These are phyloP conservation scores for Colletotrichum destructivum DNA, from an alignment of 2,329 filamentous ascomycete genomes.

Conservation along the genomic window DNA sequence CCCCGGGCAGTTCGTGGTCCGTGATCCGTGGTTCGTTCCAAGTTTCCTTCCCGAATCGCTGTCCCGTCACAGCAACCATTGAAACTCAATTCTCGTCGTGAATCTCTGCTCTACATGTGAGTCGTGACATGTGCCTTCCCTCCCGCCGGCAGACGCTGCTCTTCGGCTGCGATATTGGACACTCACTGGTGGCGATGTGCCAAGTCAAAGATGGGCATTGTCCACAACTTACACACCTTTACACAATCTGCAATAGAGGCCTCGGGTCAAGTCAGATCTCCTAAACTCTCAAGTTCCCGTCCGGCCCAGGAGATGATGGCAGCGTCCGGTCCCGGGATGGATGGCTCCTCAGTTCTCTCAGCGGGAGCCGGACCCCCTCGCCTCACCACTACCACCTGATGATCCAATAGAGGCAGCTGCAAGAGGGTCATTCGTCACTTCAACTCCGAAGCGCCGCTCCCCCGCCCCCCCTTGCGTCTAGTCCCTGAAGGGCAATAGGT, in stretches of 20 bases:
- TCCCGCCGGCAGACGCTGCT: not conserved
- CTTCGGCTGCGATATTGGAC: constrained; percentile 3
- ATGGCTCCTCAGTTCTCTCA: not conserved
- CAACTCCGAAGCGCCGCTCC: constrained; percentile 15
- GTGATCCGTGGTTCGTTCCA: constrained; percentile 27
- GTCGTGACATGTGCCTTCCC: no score
- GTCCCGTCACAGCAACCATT: not conserved
- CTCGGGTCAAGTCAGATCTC: constrained; percentile 8
- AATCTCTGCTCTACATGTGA: not conserved
- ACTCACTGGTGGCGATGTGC: not conserved
- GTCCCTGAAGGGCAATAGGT: constrained; percentile 22
- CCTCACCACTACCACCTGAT: constrained; percentile 26
- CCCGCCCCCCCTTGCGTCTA: constrained; percentile 7
- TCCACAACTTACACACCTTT: not conserved
- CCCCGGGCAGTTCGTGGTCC: constrained; percentile 18
- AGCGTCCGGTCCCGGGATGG: not conserved
- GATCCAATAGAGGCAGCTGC: constrained; percentile 36
- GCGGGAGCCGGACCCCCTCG: not conserved
- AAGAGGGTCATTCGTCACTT: constrained; percentile 39
- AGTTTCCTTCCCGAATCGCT: constrained; percentile 24
- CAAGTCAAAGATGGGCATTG: constrained; percentile 9
- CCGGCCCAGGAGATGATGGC: constrained; percentile 10
- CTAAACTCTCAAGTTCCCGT: not conserved
- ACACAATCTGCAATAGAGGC: not conserved
- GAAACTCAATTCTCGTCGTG: constrained; percentile 8